Evolutionary conservation across 352 stramenopile genomes (phyloP), one percentile per base, ranked within the genome.

Genomic region (Phytophthora sojae): DNA sequence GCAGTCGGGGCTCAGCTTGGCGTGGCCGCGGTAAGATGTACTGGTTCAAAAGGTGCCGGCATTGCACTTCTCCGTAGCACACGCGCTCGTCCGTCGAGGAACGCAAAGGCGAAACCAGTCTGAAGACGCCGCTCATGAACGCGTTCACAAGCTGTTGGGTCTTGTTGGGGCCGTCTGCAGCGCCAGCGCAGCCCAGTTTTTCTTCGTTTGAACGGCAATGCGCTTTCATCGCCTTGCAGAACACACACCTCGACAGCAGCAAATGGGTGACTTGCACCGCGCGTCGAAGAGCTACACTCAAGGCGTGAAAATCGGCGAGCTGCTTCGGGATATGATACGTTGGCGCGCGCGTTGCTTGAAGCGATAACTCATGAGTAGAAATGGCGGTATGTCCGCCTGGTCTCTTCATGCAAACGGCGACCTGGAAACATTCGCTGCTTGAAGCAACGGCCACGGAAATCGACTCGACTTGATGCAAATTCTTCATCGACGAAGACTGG

Each of bases 11-110:
- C 9, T 35, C 30, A 12, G 30, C 30, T 35, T 35, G 30, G 30
- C 30, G 30, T 35, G 30, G 30, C 30, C 30, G 30, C 30, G 30
- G 30, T 6, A 35, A 35, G 30, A 35, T 35, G 29, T 65, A 69
- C 47, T 50, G 26, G 15, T 35, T 32, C 44, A 69, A 11, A 29
- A 73, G 52, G 1, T 55, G 12, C 44, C 59, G 56, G n/a, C 66
- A 73, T 37, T 65, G 55, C 2, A 64, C 9, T 50, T 64, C 60
- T 15, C 55, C 64, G 44, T 39, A 69, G 53, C 66, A 73, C 17
- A 60, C 25, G 25, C 53, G 66, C 15, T 68, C 21, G 12, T 64
- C 39, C 26, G 29, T 37, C 30, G 52, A 44, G 54, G 14, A 5
- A 5, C 35, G 17, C 53, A 44, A 30, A 58, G 56, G 49, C 17